Evolutionary conservation across 306 rosid species (phyloP).

Genomic region (Gynostemma pentaphyllum): DNA sequence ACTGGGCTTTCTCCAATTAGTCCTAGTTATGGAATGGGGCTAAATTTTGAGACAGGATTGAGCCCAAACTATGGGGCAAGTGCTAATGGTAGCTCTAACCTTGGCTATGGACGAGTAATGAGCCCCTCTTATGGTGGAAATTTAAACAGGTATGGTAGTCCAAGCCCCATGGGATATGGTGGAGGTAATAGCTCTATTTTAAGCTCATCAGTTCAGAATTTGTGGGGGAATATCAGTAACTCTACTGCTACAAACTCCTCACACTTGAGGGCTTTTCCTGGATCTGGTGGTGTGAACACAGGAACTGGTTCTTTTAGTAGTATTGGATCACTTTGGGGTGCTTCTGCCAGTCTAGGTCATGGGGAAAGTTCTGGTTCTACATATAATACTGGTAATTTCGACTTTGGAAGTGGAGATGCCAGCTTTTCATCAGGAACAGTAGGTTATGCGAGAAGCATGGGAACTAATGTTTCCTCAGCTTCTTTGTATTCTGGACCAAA

Average conservation of each 20-base stretch:
- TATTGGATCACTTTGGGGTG: constrained; percentile 10
- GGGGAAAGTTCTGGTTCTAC: constrained; percentile 8
- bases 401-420: background rate
- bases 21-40: constrained; percentile 71
- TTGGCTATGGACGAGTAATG: constrained; percentile 59
- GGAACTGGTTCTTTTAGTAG: constrained; percentile 1
- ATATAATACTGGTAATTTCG: background rate
- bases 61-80: constrained; percentile 59
- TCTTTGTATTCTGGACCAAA: constrained; percentile 13
- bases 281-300: constrained; percentile 18
- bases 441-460: constrained; percentile 14
- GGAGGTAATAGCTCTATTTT: constrained; percentile 7
- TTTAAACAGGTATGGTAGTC: constrained; percentile 54
- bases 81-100: constrained; percentile 49
- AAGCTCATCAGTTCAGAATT: constrained; percentile 46
- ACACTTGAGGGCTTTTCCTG: constrained; percentile 45
- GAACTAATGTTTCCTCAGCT: constrained; percentile 11
- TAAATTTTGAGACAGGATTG: constrained; percentile 69
- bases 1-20: constrained; percentile 67
- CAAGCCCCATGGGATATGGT: constrained; percentile 40
- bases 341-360: background rate
- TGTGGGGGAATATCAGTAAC: constrained; percentile 77
- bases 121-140: constrained; percentile 60
- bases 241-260: constrained; percentile 49
- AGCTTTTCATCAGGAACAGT: constrained; percentile 3